Evolutionary conservation across 108 stramenopile species (phyloP).

Genomic region (Skeletonema marinoi): DNA sequence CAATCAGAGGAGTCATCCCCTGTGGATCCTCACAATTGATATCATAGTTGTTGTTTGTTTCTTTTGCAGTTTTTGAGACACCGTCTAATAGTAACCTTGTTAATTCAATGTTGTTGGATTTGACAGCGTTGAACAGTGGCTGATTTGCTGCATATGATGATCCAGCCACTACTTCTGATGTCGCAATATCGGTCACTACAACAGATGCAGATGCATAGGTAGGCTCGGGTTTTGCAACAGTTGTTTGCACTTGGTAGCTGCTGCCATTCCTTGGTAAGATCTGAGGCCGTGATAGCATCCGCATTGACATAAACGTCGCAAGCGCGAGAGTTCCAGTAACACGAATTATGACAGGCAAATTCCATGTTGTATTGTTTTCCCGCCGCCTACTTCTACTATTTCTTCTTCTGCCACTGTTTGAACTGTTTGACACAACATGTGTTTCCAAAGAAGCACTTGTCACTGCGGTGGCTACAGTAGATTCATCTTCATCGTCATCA

Average conservation of each 20-base stretch:
- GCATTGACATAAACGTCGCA: not conserved
- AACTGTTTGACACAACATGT: not conserved
- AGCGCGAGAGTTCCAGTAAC: not conserved
- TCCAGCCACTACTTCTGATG: not conserved
- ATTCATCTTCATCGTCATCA: constrained; percentile 1
- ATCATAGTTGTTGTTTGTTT: constrained; percentile 16
- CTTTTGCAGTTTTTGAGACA: not conserved
- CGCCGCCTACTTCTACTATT: not conserved
- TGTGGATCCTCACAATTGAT: constrained; percentile 37
- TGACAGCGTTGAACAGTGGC: constrained; percentile 42
- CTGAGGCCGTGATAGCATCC: constrained; percentile 6
- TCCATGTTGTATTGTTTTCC: not conserved
- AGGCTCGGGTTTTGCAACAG: constrained; percentile 14
- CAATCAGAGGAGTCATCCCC: constrained; percentile 46
- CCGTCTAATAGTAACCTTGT: constrained; percentile 17
- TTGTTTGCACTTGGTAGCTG: constrained; percentile 7
- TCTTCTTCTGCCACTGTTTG: not conserved
- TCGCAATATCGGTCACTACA: not conserved
- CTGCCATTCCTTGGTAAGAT: constrained; percentile 1
- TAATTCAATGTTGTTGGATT: constrained; percentile 21
- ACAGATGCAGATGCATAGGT: not conserved
- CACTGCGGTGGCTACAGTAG: constrained; percentile 1
- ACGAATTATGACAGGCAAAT: not conserved
- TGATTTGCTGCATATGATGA: constrained; percentile 16
- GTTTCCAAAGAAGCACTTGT: not conserved